These are phyloP conservation scores for Tetrahymena thermophila DNA, from an alignment of 73 alveolate genomes.

Conservation along the genomic window DNA sequence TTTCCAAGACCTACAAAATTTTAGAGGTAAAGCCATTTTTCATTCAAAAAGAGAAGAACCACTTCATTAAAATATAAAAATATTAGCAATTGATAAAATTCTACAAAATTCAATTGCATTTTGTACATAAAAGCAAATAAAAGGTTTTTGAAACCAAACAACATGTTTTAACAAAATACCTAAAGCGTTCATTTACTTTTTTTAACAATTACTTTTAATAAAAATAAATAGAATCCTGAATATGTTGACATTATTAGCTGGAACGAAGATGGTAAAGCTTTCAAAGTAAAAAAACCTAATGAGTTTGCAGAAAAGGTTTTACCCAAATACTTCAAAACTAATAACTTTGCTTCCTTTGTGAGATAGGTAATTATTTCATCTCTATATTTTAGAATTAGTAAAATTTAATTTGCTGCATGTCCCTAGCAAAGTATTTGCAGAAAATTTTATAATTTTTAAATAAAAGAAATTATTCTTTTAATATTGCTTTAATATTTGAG, in stretches of 20 bases:
- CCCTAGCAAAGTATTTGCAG: background rate
- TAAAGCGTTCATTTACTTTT: background rate
- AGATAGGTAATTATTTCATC: slow-evolving; percentile 50
- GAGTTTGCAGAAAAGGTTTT: slow-evolving; percentile 86
- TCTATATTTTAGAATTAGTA: no score
- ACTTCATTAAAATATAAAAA: no score
- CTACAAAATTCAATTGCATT: no score
- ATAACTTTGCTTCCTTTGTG: slow-evolving; percentile 92
- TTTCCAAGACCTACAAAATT: background rate
- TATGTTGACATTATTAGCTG: slow-evolving; percentile 84
- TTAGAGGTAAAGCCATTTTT: background rate
- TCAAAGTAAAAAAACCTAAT: slow-evolving; percentile 72
- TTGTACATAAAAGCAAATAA: no score
- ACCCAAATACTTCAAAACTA: slow-evolving; percentile 92
- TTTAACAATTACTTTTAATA: background rate
- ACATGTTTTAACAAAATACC: background rate
- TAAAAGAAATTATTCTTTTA: background rate
- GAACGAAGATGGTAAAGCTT: slow-evolving; percentile 88
- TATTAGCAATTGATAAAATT: background rate
- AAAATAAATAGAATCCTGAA: slow-evolving; percentile 48
- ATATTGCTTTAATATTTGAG: background rate
- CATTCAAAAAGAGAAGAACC: background rate
- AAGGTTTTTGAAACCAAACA: background rate
- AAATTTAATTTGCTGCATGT: background rate
- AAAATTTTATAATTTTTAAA: no score